Evolutionary conservation across 1,284 basidiomycete species (phyloP).

Genomic region (Schizophyllum commune): DNA sequence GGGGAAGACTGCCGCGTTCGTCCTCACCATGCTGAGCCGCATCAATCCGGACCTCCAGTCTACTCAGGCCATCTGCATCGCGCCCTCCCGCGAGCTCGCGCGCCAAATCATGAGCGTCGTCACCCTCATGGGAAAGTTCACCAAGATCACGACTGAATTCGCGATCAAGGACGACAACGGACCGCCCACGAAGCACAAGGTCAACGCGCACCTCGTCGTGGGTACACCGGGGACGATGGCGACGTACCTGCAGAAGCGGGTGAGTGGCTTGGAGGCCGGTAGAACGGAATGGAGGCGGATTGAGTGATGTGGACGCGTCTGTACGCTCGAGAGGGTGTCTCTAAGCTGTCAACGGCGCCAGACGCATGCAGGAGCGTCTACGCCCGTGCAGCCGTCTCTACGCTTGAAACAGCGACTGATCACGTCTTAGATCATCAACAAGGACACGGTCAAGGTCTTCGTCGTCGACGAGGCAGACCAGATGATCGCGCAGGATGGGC

Average conservation of each 20-base stretch:
- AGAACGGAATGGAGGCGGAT: too few relatives aligned
- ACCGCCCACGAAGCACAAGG: slow-evolving; percentile 32
- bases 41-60: slow-evolving; percentile 81
- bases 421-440: slow-evolving; percentile 48
- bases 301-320: too few relatives aligned
- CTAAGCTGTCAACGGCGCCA: too few relatives aligned
- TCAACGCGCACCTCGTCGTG: slow-evolving; percentile 89
- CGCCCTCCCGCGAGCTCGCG: slow-evolving; percentile 94
- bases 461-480: slow-evolving; percentile 99
- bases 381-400: too few relatives aligned
- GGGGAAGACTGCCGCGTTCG: slow-evolving; percentile 98
- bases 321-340: too few relatives aligned
- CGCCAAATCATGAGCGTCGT: slow-evolving; percentile 97
- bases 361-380: too few relatives aligned
- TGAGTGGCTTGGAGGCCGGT: too few relatives aligned
- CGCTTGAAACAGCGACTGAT: too few relatives aligned
- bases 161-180: slow-evolving; percentile 87
- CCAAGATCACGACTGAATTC: slow-evolving; percentile 86
- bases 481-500: slow-evolving; percentile 93
- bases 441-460: slow-evolving; percentile 82
- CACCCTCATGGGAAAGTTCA: slow-evolving; percentile 92
- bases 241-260: slow-evolving; percentile 68
- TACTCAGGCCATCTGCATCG: slow-evolving; percentile 87
- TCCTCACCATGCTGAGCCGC: slow-evolving; percentile 94
- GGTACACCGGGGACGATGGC: slow-evolving; percentile 96